These are phyloP conservation scores for Malbranchea cinnamomea DNA, from an alignment of 2,329 filamentous ascomycete species.

Conservation along the genomic window DNA sequence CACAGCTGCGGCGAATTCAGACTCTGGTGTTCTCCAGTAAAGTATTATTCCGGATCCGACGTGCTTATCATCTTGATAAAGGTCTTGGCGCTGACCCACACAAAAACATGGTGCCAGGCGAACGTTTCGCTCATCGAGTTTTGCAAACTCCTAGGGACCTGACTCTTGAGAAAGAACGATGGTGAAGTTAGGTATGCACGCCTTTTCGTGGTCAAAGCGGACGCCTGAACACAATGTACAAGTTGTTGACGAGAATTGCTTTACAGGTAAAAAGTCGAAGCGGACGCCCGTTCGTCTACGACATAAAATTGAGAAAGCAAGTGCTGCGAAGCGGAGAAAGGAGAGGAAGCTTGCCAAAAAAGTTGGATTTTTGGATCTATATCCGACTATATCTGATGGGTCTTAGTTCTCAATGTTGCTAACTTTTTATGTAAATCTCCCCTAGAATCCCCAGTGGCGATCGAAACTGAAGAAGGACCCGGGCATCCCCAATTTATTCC, in stretches of 20 bases:
- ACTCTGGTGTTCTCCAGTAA: too few relatives aligned
- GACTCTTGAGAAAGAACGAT: too few relatives aligned
- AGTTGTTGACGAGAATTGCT: neutral
- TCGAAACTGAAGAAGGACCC: conserved; percentile 94
- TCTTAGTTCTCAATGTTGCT: neutral
- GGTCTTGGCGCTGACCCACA: too few relatives aligned
- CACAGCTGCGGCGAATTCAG: too few relatives aligned
- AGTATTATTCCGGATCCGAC: too few relatives aligned
- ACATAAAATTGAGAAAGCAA: conserved; percentile 91
- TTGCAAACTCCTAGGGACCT: too few relatives aligned
- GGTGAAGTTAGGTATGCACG: too few relatives aligned
- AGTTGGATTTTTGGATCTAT: conserved; percentile 20
- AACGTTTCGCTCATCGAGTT: too few relatives aligned
- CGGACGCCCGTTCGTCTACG: conserved; percentile 75
- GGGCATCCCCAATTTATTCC: conserved; percentile 92
- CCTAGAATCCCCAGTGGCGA: conserved; percentile 81
- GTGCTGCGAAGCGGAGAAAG: conserved; percentile 81
- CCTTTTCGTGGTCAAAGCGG: too few relatives aligned
- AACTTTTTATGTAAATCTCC: neutral
- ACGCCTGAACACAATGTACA: neutral
- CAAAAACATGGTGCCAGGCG: too few relatives aligned
- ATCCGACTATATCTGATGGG: neutral
- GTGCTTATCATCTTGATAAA: too few relatives aligned
- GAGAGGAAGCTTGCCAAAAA: conserved; percentile 78
- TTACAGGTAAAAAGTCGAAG: conserved; percentile 82